phyloP scores from a whole-genome alignment of 768 basidiomycete genomes.

The Boletus pseudo-olivaceus region DNA sequence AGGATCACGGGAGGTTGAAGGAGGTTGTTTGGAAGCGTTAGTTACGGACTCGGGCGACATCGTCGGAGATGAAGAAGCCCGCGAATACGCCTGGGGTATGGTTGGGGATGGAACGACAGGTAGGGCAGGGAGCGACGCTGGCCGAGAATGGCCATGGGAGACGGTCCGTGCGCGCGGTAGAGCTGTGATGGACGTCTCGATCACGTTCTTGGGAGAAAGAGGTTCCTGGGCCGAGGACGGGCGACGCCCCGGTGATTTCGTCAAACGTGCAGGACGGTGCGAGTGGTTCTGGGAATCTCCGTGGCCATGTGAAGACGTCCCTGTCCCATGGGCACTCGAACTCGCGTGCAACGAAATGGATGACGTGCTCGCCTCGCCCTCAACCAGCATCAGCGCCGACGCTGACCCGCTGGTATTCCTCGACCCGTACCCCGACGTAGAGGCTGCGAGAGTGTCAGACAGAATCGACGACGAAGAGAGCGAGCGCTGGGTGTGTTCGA shows the following conservation, averaged over 20 bases:
- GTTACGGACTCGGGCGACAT: not conserved
- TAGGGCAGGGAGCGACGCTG: conserved; percentile 9
- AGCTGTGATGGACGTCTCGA: conserved; percentile 3
- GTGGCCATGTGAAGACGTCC: conserved; percentile 23
- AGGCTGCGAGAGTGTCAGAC: conserved; percentile 10
- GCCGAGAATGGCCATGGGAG: conserved; percentile 18
- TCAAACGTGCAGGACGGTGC: conserved; percentile 6
- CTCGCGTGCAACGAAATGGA: conserved; percentile 17
- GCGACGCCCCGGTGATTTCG: conserved; percentile 12
- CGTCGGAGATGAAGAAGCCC: conserved; percentile 2
- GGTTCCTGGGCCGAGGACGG: conserved; percentile 5
- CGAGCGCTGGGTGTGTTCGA: conserved; percentile 3
- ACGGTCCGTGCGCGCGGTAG: conserved; percentile 23
- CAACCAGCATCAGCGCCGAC: conserved; percentile 4
- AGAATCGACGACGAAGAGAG: conserved; percentile 14
- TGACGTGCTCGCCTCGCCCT: conserved; percentile 22
- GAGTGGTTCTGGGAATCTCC: not conserved
- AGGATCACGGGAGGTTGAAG: conserved; percentile 26
- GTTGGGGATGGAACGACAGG: conserved; percentile 1
- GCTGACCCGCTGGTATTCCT: conserved; percentile 8
- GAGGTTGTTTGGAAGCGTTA: conserved; percentile 12
- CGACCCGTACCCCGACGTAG: conserved; percentile 18
- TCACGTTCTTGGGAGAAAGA: not conserved
- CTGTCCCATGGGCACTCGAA: conserved; percentile 7
- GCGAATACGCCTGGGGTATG: conserved; percentile 20